Evolutionary conservation across 441 rosid species (phyloP).

Genomic region (Euphorbia corollata): DNA sequence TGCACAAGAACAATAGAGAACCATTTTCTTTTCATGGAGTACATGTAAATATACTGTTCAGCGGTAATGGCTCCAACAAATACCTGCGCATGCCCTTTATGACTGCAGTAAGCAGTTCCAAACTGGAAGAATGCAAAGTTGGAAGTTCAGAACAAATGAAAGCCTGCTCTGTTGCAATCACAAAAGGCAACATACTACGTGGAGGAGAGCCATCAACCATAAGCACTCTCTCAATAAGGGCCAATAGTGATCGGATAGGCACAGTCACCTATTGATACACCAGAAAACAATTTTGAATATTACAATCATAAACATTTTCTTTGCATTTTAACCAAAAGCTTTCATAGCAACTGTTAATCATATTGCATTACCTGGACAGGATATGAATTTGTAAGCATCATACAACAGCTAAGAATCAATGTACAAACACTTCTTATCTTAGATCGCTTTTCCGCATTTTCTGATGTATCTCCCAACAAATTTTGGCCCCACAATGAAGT

Average conservation of each 20-base stretch:
- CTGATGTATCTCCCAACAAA: constrained; percentile 31
- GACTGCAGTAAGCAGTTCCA: constrained; percentile 59
- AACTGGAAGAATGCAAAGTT: constrained; percentile 45
- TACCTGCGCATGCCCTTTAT: constrained; percentile 73
- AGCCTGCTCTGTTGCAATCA: constrained; percentile 66
- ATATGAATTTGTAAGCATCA: constrained; percentile 59
- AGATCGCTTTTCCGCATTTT: constrained; percentile 37
- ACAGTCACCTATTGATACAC: constrained; percentile 42
- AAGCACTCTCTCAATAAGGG: constrained; percentile 72
- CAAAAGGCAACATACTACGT: constrained; percentile 35
- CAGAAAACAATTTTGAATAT: neutral
- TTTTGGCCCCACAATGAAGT: constrained; percentile 49
- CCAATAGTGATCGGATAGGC: constrained; percentile 56
- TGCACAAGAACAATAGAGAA: neutral
- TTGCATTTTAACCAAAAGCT: constrained; percentile 12
- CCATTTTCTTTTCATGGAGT: neutral
- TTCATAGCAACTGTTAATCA: constrained; percentile 2
- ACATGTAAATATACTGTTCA: neutral
- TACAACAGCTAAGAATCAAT: constrained; percentile 52
- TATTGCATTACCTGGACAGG: constrained; percentile 53
- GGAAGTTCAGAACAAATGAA: constrained; percentile 76
- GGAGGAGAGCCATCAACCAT: constrained; percentile 71
- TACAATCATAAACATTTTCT: neutral
- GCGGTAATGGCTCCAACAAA: constrained; percentile 1
- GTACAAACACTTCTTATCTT: constrained; percentile 42